Base-by-base conservation (phyloP, 371 early-diverging fungal species). In the Mucor lusitanicus region DNA sequence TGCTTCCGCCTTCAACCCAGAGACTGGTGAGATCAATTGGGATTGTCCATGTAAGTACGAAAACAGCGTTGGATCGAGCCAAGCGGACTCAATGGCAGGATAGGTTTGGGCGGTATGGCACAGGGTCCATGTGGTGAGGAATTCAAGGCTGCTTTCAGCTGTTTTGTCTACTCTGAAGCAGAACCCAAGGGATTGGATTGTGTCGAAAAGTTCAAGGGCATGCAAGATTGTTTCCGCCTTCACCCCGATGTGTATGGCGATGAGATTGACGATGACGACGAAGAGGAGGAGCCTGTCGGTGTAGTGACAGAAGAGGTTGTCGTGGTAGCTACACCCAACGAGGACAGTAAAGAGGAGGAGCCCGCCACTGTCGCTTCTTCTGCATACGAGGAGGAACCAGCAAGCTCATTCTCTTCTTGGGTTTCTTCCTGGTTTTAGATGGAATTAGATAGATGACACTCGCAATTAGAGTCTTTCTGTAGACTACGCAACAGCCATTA, bases 11-110 rank as follows among this genome's bases (percentile, higher is more conserved):
- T 85, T 83, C 61, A 80, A 90, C 73, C 88, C 88, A 27, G 90
- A 87, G 68, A 95, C 95, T 5, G 97, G 97, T 65, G 98, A 99
- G 85, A 97, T 99, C 80, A 97, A 98, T 87, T 99, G 99, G 98
- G 99, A 98, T 82, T 96, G 96, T 73, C 98, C 98, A n/a, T 97
- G 99, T 83, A 78, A 77, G 80, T 72, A 42, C 2, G 17, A 17
- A 25, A 8, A 3, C 3, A 55, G 11, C 6, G 23, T 25, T 0
- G 3, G 12, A 44, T 44, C 19, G 19, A 44, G 4, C 17, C 17
- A 44, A 19, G 44, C 25, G 13, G 21, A 25, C 23, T 7, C 8
- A 12, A 12, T 50, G 23, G 23, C 0, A 11, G 23, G 50, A 46
- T 37, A 83, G 83, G 83, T 76, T 77, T 99, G 15, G 97, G 92